These are phyloP conservation scores for Astrothelium subdiscretum DNA, from an alignment of 495 filamentous ascomycete species.

Conservation along the genomic window DNA sequence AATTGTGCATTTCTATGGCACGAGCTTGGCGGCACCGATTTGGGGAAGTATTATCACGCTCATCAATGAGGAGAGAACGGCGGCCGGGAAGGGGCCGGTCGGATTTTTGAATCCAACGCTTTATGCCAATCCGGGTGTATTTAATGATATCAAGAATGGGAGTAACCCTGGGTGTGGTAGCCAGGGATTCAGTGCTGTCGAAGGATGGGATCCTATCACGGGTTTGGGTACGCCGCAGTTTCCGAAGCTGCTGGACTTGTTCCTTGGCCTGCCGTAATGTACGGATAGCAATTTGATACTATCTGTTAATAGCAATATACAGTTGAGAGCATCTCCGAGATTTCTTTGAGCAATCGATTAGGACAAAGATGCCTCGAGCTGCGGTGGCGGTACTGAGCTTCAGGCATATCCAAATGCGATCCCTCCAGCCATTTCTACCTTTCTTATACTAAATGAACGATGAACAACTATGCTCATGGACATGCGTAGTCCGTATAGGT, in stretches of 20 bases:
- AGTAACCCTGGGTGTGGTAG: conserved; percentile 9
- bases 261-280: conserved; percentile 5
- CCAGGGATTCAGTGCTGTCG: conserved; percentile 2
- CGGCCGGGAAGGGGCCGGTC: conserved; percentile 7
- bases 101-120: conserved; percentile 11
- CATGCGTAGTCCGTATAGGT: too few species aligned
- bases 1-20: conserved; percentile 4
- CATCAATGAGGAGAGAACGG: conserved; percentile 5
- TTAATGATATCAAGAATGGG: conserved; percentile 11
- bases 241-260: conserved; percentile 8
- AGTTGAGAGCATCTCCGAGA: background rate
- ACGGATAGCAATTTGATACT: background rate
- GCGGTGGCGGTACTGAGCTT: background rate
- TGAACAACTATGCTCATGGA: too few species aligned
- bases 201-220: conserved; percentile 11
- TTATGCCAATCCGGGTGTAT: conserved; percentile 9
- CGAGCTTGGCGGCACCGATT: conserved; percentile 3
- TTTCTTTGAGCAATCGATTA: background rate
- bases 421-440: background rate
- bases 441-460: too few species aligned
- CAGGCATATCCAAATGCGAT: background rate
- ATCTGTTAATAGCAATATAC: background rate
- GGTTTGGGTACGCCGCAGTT: conserved; percentile 24
- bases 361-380: background rate
- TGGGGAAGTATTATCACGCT: conserved; percentile 9